A percentile compares a stretch with the other conserved stretches of the same genome.
These are phyloP conservation scores for Ramaria sp. DNA, from an alignment of 768 basidiomycete species.

Conservation along the genomic window DNA sequence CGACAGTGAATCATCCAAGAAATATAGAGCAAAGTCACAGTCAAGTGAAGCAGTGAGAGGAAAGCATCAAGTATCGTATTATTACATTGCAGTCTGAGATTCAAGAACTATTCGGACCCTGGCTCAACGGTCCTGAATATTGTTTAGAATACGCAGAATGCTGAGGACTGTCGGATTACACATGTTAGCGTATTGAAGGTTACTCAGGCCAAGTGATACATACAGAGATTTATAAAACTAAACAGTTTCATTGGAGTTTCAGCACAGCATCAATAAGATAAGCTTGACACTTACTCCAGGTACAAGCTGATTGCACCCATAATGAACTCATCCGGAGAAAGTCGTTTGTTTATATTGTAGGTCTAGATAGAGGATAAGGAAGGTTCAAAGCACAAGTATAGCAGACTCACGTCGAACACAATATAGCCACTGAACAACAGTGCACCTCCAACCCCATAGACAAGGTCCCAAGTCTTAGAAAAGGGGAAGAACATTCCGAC, in stretches of 20 bases:
- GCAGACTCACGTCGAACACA: constrained; percentile 48
- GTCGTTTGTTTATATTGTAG: constrained; percentile 74
- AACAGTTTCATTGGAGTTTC: constrained; percentile 14
- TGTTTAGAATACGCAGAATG: constrained; percentile 74
- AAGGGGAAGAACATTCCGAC: constrained; percentile 86
- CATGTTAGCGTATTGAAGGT: not conserved
- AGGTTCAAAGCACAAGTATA: not conserved
- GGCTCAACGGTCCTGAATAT: constrained; percentile 31
- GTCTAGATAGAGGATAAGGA: constrained; percentile 28
- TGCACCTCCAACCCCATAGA: constrained; percentile 68
- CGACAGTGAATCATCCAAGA: constrained; percentile 10
- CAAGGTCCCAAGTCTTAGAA: constrained; percentile 66
- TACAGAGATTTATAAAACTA: constrained; percentile 83
- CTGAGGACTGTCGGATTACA: constrained; percentile 47
- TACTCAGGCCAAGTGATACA: constrained; percentile 20
- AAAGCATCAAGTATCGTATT: not conserved
- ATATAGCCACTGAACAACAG: constrained; percentile 85
- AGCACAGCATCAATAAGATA: not conserved
- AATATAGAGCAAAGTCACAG: not conserved
- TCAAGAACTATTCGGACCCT: no score
- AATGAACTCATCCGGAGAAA: constrained; percentile 91
- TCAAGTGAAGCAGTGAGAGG: not conserved
- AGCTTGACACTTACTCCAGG: constrained; percentile 59
- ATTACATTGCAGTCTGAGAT: not conserved
- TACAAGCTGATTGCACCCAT: constrained; percentile 89